Base-by-base conservation (phyloP, 805 yeast species). In the Torulaspora indica region DNA sequence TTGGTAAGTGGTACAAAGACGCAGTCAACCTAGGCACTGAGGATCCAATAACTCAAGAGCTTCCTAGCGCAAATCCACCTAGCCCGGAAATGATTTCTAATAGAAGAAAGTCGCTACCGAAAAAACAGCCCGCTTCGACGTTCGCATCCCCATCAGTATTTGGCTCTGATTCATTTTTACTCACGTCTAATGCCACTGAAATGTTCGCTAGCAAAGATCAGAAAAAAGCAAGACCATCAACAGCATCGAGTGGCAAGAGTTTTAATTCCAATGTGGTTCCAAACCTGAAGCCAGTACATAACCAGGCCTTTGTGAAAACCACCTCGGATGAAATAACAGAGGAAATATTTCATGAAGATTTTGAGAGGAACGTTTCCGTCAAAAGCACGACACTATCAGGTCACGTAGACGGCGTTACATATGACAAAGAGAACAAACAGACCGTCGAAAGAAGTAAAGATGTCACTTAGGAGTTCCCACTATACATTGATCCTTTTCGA, bases 1-100 rank as follows among this genome's bases (percentile, higher is more conserved):
- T 85, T 6, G 85, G 85, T 1, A 80, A 76, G 49, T 82, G 91
- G 87, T 84, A 84, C 53, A 73, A 72, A 42, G 64, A 60, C 13
- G 48, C 48, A 15, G 58, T 59, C 2, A 45, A 48, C 24, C 40
- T 22, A 4, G 30, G 30, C 15, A 4, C 43, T 13, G 43, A 50
- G 9, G 43, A 41, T 9, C 42, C 43, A 3, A 13, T 18, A 4
- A 8, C 41, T 9, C 39, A 31, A 14, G 43, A 36, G 13, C 23
- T 37, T 12, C 35, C 31, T 10, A 38, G 44, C 17, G 36, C 47
- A 5, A 38, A 37, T 32, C 35, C 29, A 8, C 38, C 32, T 10
- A 34, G 43, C 9, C 63, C 66, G 2, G 55, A 47, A 34, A 63
- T 61, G 66, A 64, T 62, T 28, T 55, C 63, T 0, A 64, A 52